Conservation (phyloP, 345 rosid genomes). For the Conringia planisiliqua region DNA sequence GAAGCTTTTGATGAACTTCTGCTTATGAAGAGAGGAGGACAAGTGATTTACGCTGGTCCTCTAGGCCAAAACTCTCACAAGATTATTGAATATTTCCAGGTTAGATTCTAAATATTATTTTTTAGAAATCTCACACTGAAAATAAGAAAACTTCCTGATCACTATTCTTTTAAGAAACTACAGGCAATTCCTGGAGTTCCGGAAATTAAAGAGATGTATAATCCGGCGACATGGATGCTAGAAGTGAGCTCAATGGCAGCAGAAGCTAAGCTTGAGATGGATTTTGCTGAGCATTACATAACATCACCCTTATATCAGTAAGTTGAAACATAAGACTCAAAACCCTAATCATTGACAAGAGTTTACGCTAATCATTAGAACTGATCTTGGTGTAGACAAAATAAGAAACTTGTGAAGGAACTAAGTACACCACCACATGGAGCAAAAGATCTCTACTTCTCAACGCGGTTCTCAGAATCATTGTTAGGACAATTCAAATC, state of each 20-base stretch:
- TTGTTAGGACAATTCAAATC: slow-evolving; percentile 57
- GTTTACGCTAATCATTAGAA: not conserved
- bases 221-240: slow-evolving; percentile 91
- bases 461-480: slow-evolving; percentile 48
- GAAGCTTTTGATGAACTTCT: slow-evolving; percentile 87
- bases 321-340: slow-evolving; percentile 19
- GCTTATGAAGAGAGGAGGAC: slow-evolving; percentile 88
- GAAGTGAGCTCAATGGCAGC: slow-evolving; percentile 84
- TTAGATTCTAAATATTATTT: slow-evolving; percentile 6
- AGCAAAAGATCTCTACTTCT: slow-evolving; percentile 48
- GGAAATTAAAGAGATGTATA: slow-evolving; percentile 62
- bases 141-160: not conserved
- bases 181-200: slow-evolving; percentile 63
- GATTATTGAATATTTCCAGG: slow-evolving; percentile 77
- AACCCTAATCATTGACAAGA: not conserved
- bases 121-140: not conserved
- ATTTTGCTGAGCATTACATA: slow-evolving; percentile 69
- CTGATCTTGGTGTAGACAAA: slow-evolving; percentile 39
- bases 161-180: not conserved
- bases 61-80: slow-evolving; percentile 61
- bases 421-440: slow-evolving; percentile 52
- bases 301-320: slow-evolving; percentile 56
- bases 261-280: slow-evolving; percentile 59
- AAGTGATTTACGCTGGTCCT: slow-evolving; percentile 72
- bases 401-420: slow-evolving; percentile 54